Conservation (phyloP, 176 grass and related monocot genomes). For the Lolium rigidum region DNA sequence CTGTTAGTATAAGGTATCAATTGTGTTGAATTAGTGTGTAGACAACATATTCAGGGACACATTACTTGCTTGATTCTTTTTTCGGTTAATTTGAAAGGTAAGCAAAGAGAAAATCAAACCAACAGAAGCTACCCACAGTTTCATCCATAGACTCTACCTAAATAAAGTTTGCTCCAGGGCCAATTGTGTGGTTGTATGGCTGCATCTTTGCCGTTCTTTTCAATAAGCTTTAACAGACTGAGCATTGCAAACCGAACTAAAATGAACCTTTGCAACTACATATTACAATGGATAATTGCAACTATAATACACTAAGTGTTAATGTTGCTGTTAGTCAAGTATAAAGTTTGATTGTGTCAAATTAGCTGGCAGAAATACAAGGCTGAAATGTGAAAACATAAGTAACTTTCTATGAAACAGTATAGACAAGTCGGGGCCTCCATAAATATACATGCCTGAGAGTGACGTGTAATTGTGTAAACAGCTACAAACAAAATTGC, state of each 20-base stretch:
- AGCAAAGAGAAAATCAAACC: neutral
- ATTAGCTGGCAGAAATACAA: conserved; percentile 41
- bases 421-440: conserved; percentile 31
- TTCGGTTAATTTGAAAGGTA: neutral
- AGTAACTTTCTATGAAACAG: conserved; percentile 18
- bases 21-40: too few species aligned
- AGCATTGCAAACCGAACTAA: too few species aligned
- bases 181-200: too few species aligned
- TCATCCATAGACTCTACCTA: too few species aligned
- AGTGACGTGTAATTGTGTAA: conserved; percentile 37
- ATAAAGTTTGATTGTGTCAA: conserved; percentile 1
- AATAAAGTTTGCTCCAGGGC: too few species aligned
- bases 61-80: neutral
- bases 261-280: neutral
- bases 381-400: neutral
- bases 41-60: too few species aligned
- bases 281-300: neutral
- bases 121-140: too few species aligned
- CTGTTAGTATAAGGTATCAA: too few species aligned
- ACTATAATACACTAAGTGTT: neutral
- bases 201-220: neutral
- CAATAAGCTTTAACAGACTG: neutral
- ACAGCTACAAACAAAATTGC: conserved; percentile 33
- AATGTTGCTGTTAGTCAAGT: neutral
- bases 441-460: conserved; percentile 46